Conservation (phyloP, 257 asterid genomes). For the Oldenlandia corymbosa region DNA sequence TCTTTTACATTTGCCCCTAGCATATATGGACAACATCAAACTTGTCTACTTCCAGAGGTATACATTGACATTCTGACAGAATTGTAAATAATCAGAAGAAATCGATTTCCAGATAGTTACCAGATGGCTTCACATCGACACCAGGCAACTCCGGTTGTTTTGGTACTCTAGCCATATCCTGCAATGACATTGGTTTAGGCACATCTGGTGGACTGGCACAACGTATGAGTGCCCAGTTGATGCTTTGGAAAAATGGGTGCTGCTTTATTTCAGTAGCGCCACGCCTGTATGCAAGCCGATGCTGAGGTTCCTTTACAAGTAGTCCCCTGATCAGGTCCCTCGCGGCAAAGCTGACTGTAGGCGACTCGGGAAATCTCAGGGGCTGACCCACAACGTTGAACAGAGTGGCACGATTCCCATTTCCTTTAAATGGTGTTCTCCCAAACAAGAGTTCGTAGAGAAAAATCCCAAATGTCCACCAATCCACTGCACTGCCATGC, state of each 20-base stretch:
- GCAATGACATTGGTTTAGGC: slow-evolving; percentile 37
- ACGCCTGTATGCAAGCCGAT: slow-evolving; percentile 59
- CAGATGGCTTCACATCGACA: slow-evolving; percentile 45
- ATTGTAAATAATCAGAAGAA: slow-evolving; percentile 38
- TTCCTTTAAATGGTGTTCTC: slow-evolving; percentile 56
- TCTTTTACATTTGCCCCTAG: too few species aligned
- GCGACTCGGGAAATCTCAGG: slow-evolving; percentile 51
- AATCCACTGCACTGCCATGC: slow-evolving; percentile 67
- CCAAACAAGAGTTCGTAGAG: slow-evolving; percentile 57
- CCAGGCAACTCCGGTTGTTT: slow-evolving; percentile 26
- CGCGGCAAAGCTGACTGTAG: slow-evolving; percentile 58
- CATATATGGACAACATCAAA: too few species aligned
- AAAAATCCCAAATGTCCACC: slow-evolving; percentile 69
- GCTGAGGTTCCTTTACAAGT: slow-evolving; percentile 61
- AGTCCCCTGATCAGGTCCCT: slow-evolving; percentile 58
- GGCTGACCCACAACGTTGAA: slow-evolving; percentile 70
- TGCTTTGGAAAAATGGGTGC: slow-evolving; percentile 55
- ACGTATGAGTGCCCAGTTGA: slow-evolving; percentile 61
- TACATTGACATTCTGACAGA: not conserved
- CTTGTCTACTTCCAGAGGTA: slow-evolving; percentile 4
- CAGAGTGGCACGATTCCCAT: slow-evolving; percentile 55
- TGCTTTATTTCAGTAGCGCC: slow-evolving; percentile 67
- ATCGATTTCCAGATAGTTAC: slow-evolving; percentile 60
- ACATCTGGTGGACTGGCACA: slow-evolving; percentile 65
- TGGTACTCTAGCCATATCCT: slow-evolving; percentile 24